Conservation (phyloP, 768 basidiomycete species). For the Naematelia encephala region DNA sequence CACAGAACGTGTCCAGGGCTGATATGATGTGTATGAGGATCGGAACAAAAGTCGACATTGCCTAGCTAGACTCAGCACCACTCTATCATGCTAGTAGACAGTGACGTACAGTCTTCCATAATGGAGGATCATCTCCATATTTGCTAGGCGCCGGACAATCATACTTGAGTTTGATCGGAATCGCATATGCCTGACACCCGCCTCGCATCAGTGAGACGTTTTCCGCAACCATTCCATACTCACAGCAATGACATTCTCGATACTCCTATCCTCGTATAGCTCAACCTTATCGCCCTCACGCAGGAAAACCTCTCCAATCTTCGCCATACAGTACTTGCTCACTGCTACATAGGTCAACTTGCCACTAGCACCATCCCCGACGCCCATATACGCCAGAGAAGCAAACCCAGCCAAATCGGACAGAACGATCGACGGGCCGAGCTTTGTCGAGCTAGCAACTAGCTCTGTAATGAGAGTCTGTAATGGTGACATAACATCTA, state of each 20-base stretch:
- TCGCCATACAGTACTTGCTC: slow-evolving; percentile 82
- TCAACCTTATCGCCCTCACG: slow-evolving; percentile 61
- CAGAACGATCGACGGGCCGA: slow-evolving; percentile 66
- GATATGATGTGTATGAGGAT: slow-evolving; percentile 57
- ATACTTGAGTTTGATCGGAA: slow-evolving; percentile 91
- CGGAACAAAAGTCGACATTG: slow-evolving; percentile 41
- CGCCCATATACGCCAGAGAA: slow-evolving; percentile 80
- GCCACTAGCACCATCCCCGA: slow-evolving; percentile 32
- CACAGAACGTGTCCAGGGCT: slow-evolving; percentile 10
- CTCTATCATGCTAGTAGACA: background rate
- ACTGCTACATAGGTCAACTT: slow-evolving; percentile 84
- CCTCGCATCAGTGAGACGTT: background rate
- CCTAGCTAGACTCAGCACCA: slow-evolving; percentile 5
- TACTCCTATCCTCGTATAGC: slow-evolving; percentile 74
- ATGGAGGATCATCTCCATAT: slow-evolving; percentile 76
- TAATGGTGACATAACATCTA: slow-evolving; percentile 62
- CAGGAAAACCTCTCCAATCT: slow-evolving; percentile 72
- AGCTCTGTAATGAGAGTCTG: slow-evolving; percentile 72
- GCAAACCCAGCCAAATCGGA: slow-evolving; percentile 79
- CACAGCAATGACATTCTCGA: slow-evolving; percentile 78
- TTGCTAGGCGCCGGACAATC: slow-evolving; percentile 87
- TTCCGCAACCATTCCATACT: slow-evolving; percentile 30
- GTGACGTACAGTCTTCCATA: slow-evolving; percentile 91
- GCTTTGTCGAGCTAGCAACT: slow-evolving; percentile 65
- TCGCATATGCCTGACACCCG: slow-evolving; percentile 63